Conservation (phyloP, 2,329 filamentous ascomycete genomes). For the Cordyceps tenuipes region DNA sequence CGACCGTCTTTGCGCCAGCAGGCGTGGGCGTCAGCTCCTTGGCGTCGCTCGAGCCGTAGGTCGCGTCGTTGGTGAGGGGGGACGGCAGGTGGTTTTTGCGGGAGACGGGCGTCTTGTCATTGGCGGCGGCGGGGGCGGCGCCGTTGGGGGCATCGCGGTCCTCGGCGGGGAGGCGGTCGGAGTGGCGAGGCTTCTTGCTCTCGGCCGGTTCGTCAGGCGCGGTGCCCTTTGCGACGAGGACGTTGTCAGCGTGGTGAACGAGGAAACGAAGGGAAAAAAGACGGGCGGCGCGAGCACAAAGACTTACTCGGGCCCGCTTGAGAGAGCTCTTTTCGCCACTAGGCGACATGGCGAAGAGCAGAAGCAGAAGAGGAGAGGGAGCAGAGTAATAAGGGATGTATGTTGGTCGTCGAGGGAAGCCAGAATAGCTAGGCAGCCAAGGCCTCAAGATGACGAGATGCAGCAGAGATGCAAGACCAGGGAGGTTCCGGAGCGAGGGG, state of each 20-base stretch:
- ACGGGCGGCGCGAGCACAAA: constrained; percentile 11
- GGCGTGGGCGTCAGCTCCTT: constrained; percentile 69
- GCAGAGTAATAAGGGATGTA: background rate
- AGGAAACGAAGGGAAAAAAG: constrained; percentile 12
- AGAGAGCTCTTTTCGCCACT: constrained; percentile 70
- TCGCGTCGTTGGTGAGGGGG: constrained; percentile 58
- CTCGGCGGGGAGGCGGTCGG: constrained; percentile 52
- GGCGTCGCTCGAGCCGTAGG: constrained; percentile 50
- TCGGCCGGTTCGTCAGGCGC: constrained; percentile 56
- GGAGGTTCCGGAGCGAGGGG: background rate
- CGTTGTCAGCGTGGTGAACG: constrained; percentile 15
- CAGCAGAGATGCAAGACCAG: background rate
- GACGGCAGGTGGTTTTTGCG: constrained; percentile 68
- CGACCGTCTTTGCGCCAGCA: constrained; percentile 49
- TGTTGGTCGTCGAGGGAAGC: constrained; percentile 1
- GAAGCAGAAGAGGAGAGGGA: constrained; percentile 13
- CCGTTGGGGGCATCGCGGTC: constrained; percentile 2
- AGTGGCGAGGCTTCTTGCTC: constrained; percentile 76
- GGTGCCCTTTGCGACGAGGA: constrained; percentile 45
- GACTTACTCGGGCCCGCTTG: constrained; percentile 67
- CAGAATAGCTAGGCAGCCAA: constrained; percentile 9
- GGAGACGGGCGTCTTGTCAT: constrained; percentile 49
- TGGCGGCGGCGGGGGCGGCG: constrained; percentile 15
- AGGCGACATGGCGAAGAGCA: constrained; percentile 42
- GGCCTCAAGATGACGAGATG: background rate